Percentiles rank a stretch among this genome's conserved stretches.
Evolutionary conservation across 805 yeast genomes (phyloP).

Genomic region (Candida manassasensis): DNA sequence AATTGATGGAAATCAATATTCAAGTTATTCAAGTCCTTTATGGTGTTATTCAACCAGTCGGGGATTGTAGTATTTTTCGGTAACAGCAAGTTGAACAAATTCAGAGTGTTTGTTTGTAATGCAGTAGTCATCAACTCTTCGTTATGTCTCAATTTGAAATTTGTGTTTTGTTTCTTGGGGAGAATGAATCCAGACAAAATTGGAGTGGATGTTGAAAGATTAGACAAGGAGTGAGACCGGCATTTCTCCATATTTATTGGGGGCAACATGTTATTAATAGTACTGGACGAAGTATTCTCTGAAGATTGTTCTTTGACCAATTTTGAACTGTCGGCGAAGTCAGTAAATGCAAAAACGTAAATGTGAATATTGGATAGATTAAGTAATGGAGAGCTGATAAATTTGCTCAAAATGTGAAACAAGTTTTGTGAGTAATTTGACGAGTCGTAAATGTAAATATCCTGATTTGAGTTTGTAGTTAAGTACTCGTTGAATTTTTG

Average conservation of each 20-base stretch:
- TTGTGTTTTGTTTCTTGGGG: slow-evolving; percentile 5
- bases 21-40: slow-evolving; percentile 13
- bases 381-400: slow-evolving; percentile 23
- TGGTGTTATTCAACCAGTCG: slow-evolving; percentile 21
- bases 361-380: not conserved
- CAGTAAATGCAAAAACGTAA: slow-evolving; percentile 2
- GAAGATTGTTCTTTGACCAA: not conserved
- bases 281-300: slow-evolving; percentile 1
- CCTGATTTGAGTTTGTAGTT: not conserved
- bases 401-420: slow-evolving; percentile 45
- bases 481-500: slow-evolving; percentile 35
- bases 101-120: slow-evolving; percentile 1
- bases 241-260: slow-evolving; percentile 6
- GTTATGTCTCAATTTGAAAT: slow-evolving; percentile 44
- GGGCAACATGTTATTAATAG: slow-evolving; percentile 6
- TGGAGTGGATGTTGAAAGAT: slow-evolving; percentile 11
- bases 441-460: slow-evolving; percentile 43
- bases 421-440: slow-evolving; percentile 34
- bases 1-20: slow-evolving; percentile 50
- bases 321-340: not conserved
- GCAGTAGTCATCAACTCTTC: slow-evolving; percentile 36
- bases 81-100: slow-evolving; percentile 13
- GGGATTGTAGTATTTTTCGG: slow-evolving; percentile 19
- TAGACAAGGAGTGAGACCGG: slow-evolving; percentile 16
- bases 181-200: slow-evolving; percentile 3